Conservation (phyloP, 1,284 basidiomycete species). For the Rhodotorula mucilaginosa region DNA sequence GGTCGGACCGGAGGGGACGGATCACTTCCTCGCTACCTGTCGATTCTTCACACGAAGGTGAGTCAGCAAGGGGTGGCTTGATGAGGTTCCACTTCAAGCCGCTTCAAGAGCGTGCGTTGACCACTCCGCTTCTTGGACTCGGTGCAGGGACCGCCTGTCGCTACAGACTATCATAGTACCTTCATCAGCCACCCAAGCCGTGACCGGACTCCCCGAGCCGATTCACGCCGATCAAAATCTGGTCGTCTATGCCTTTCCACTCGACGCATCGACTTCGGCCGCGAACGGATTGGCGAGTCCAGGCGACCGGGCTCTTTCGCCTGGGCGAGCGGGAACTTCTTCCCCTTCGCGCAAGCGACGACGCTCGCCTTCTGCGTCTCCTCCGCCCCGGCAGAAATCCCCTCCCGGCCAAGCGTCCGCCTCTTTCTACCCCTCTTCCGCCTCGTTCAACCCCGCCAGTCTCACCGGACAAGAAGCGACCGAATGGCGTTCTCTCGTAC, state of each 20-base stretch:
- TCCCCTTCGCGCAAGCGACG: slow-evolving; percentile 32
- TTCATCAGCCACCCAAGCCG: rapidly evolving
- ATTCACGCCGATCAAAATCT: slow-evolving; percentile 30
- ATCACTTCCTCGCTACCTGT: slow-evolving; percentile 39
- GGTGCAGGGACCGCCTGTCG: slow-evolving; percentile 32
- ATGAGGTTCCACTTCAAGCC: not conserved
- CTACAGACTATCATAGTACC: slow-evolving; percentile 23
- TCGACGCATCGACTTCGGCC: not conserved
- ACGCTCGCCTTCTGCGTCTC: slow-evolving; percentile 8
- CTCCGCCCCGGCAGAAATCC: slow-evolving; percentile 36
- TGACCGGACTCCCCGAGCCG: not conserved
- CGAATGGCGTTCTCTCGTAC: slow-evolving; percentile 42
- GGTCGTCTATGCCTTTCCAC: slow-evolving; percentile 29
- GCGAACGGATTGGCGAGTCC: not conserved
- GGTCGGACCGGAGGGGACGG: slow-evolving; percentile 36
- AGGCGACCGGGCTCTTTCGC: too few relatives aligned
- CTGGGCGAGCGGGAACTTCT: not conserved
- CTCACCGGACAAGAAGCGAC: slow-evolving; percentile 38
- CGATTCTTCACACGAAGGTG: slow-evolving; percentile 38
- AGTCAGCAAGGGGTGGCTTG: not conserved
- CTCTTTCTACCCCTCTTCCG: slow-evolving; percentile 7
- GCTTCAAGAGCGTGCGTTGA: not conserved
- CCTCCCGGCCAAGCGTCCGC: slow-evolving; percentile 12
- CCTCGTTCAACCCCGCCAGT: slow-evolving; percentile 36
- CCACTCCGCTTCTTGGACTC: not conserved